Evolutionary conservation across 2,329 filamentous ascomycete species (phyloP).

Genomic region (Sporothrix inflata): DNA sequence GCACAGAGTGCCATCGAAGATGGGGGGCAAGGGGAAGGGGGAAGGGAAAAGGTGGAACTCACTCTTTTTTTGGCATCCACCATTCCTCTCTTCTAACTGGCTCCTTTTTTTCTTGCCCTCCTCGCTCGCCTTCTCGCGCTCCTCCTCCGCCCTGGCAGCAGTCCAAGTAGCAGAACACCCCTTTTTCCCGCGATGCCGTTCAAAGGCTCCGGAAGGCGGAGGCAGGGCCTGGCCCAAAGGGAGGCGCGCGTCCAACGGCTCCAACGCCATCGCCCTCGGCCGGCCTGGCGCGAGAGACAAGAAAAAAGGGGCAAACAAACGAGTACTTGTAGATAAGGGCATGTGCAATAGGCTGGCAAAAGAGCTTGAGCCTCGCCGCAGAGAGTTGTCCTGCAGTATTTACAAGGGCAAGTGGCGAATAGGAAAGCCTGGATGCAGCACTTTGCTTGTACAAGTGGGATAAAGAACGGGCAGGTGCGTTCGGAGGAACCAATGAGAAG

Average conservation of each 20-base stretch:
- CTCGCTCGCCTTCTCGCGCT: not conserved
- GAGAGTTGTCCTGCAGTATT: not conserved
- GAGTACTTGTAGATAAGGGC: not conserved
- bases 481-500: not conserved
- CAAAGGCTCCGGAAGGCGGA: not conserved
- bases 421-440: not conserved
- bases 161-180: not conserved
- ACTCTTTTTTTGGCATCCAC: not conserved
- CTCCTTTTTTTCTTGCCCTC: not conserved
- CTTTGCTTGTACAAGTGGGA: not conserved
- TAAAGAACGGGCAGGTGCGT: not conserved
- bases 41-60: not conserved
- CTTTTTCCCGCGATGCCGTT: constrained; percentile 15
- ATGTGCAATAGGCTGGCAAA: not conserved
- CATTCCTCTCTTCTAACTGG: constrained; percentile 3
- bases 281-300: not conserved
- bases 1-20: constrained; percentile 20
- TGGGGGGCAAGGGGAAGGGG: not conserved
- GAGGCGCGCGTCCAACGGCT: not conserved
- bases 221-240: not conserved
- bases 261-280: not conserved
- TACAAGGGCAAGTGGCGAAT: not conserved
- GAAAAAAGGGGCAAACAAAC: not conserved
- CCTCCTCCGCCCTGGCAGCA: not conserved
- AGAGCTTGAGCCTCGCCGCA: not conserved